A percentile compares a stretch with the other conserved stretches of the same genome.
Evolutionary conservation across 2,329 filamentous ascomycete genomes (phyloP).

Genomic region (Sarocladium brachiariae): DNA sequence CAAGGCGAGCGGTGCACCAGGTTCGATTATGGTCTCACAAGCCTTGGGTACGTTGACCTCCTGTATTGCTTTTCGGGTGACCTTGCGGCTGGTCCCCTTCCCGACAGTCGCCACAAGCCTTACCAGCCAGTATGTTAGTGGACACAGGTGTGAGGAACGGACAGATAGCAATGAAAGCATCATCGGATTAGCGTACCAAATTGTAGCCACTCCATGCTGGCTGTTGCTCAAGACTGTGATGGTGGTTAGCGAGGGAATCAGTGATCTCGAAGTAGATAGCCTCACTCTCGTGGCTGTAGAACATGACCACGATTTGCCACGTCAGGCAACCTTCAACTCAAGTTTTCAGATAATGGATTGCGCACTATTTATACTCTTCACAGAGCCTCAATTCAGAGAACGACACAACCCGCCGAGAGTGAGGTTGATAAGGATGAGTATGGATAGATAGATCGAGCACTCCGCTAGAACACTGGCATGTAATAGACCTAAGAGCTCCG

Average conservation of each 20-base stretch:
- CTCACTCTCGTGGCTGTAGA: constrained; percentile 92
- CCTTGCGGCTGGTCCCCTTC: constrained; percentile 61
- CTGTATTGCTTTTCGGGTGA: constrained; percentile 81
- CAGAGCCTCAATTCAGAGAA: too few species aligned
- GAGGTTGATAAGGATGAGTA: too few species aligned
- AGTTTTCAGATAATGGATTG: neutral
- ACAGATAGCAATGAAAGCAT: too few species aligned
- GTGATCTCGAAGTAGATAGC: too few species aligned
- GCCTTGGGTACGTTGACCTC: constrained; percentile 82
- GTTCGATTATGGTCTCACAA: constrained; percentile 80
- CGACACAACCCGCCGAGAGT: too few species aligned
- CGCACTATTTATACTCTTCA: too few species aligned
- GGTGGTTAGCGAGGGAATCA: constrained; percentile 18
- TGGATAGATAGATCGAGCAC: too few species aligned
- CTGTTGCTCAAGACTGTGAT: constrained; percentile 68
- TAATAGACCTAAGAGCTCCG: too few species aligned
- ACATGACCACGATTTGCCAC: constrained; percentile 53
- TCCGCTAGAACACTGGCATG: too few species aligned
- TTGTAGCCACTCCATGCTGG: constrained; percentile 87
- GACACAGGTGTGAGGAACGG: neutral
- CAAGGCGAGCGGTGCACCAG: constrained; percentile 76
- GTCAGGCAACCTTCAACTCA: neutral
- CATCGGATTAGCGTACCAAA: constrained; percentile 61
- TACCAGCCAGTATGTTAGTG: neutral
- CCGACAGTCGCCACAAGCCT: constrained; percentile 92